phyloP scores from a whole-genome alignment of 192 early-diverging fungal genomes.

The Backusella tuberculispora region DNA sequence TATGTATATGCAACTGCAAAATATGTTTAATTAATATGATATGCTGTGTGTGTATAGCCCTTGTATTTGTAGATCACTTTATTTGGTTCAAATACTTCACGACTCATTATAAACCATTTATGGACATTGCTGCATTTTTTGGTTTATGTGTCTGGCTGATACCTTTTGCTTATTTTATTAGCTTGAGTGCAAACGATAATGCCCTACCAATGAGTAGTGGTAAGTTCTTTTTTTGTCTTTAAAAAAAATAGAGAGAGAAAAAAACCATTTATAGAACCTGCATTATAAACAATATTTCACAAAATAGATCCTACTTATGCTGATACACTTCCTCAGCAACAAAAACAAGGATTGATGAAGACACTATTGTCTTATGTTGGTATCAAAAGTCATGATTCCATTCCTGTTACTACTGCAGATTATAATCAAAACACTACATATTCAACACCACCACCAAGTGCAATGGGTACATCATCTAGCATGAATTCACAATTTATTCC shows the following conservation, averaged over 20 bases:
- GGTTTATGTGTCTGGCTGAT: constrained; percentile 94
- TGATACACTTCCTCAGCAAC: constrained; percentile 30
- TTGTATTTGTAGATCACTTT: constrained; percentile 90
- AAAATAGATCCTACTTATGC: constrained; percentile 25
- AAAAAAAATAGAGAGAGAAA: not conserved
- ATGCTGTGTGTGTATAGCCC: constrained; percentile 40
- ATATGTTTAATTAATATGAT: not conserved
- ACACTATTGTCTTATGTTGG: constrained; percentile 30
- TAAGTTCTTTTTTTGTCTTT: constrained; percentile 28
- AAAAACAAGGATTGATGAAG: constrained; percentile 38
- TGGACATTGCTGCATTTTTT: constrained; percentile 90
- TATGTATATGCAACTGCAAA: not conserved
- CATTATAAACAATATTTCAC: not conserved
- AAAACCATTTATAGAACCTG: not conserved
- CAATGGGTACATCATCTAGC: not conserved
- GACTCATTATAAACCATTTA: constrained; percentile 67
- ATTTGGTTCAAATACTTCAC: constrained; percentile 95
- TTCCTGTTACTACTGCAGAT: constrained; percentile 16
- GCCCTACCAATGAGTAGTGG: constrained; percentile 61
- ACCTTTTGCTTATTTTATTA: constrained; percentile 92
- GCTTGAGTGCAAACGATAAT: constrained; percentile 89
- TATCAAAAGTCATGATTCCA: constrained; percentile 20
- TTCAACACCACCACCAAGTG: not conserved
- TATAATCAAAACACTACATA: not conserved
- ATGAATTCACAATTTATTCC: not conserved